phyloP scores from a whole-genome alignment of 305 asterid species.

The Stenogyne calaminthoides region DNA sequence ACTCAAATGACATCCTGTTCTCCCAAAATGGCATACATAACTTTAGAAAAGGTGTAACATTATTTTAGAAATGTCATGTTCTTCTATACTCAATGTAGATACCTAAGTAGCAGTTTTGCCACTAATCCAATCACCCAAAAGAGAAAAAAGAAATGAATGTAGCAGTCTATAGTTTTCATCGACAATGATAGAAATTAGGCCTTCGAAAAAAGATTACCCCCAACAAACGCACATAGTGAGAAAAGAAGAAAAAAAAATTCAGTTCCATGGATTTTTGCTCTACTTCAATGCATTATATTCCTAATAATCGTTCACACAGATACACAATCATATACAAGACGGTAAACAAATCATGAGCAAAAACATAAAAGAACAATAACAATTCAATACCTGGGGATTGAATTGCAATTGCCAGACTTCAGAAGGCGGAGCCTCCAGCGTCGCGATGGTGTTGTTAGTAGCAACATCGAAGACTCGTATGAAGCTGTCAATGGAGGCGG shows the following conservation, averaged over 20 bases:
- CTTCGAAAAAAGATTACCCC: too few relatives aligned
- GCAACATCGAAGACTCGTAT: constrained; percentile 83
- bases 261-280: constrained; percentile 3
- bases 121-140: neutral
- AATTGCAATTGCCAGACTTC: constrained; percentile 95
- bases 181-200: too few relatives aligned
- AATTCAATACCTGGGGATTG: constrained; percentile 64
- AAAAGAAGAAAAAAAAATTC: neutral
- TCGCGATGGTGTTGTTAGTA: constrained; percentile 74
- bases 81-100: neutral
- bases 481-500: constrained; percentile 90
- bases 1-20: neutral
- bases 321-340: neutral
- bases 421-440: constrained; percentile 97
- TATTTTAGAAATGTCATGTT: constrained; percentile 4
- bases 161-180: neutral
- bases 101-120: neutral
- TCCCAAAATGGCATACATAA: constrained; percentile 1
- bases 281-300: neutral
- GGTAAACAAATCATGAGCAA: neutral
- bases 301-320: neutral
- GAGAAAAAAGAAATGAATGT: neutral
- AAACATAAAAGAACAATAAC: neutral
- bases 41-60: neutral
- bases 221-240: too few relatives aligned